Percentiles rank a stretch among this genome's conserved stretches.
phyloP scores from a whole-genome alignment of 805 yeast species.

The Candida wancherniae region DNA sequence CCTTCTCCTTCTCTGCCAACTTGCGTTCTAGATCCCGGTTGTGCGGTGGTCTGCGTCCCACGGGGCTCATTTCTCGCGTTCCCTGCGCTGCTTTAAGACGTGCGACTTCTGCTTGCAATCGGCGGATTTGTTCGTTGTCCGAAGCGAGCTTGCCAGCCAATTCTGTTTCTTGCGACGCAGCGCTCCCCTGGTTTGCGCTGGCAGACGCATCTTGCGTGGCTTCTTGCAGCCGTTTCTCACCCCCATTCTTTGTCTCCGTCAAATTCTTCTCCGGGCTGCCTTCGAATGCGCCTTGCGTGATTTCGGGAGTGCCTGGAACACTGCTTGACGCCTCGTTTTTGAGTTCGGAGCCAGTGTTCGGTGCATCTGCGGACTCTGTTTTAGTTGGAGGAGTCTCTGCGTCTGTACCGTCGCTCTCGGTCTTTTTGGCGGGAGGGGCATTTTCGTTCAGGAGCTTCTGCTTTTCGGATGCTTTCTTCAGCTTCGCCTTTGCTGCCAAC shows the following conservation, averaged over 20 bases:
- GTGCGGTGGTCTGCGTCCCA: background rate
- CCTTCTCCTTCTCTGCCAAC: conserved; percentile 4
- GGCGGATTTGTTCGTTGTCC: conserved; percentile 1
- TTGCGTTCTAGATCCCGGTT: conserved; percentile 1
- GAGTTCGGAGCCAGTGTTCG: background rate
- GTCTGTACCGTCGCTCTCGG: conserved; percentile 1
- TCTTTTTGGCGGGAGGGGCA: background rate
- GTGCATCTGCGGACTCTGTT: background rate
- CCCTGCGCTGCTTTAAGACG: conserved; percentile 1
- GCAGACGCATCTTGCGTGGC: background rate
- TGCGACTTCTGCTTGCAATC: conserved; percentile 1
- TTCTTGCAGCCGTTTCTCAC: no score
- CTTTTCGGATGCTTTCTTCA: conserved; percentile 16
- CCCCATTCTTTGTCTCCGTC: no score
- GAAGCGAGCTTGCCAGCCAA: background rate
- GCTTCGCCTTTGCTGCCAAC: conserved; percentile 60
- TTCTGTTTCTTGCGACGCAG: background rate
- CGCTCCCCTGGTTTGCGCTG: background rate
- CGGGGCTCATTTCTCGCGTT: conserved; percentile 1
- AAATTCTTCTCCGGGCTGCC: no score
- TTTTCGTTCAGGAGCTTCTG: background rate
- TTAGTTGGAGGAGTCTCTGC: background rate
- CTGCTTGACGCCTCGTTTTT: background rate
- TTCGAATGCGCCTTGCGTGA: background rate
- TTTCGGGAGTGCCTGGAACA: background rate